Percentiles rank a stretch among this genome's conserved stretches.
phyloP scores from a whole-genome alignment of 768 basidiomycete genomes.

The Rhizopogon sp. region DNA sequence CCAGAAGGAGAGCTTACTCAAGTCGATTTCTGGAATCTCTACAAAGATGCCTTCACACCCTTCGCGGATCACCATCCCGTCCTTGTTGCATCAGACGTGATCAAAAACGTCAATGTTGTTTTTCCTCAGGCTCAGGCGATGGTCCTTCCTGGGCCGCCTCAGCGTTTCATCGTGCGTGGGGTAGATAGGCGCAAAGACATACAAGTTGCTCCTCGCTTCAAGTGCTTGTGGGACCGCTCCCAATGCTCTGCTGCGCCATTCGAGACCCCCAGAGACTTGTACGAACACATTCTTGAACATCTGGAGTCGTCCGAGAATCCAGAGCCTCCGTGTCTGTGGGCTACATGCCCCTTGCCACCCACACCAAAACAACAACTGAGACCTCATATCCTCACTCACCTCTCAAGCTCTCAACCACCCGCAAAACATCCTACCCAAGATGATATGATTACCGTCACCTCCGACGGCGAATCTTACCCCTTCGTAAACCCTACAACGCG shows the following conservation, averaged over 20 bases:
- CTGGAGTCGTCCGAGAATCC: conserved; percentile 38
- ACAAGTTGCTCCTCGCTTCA: conserved; percentile 55
- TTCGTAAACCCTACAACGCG: conserved; percentile 59
- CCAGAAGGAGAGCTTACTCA: conserved; percentile 83
- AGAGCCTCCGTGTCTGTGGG: conserved; percentile 65
- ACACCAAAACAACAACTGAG: conserved; percentile 50
- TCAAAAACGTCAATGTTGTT: conserved; percentile 84
- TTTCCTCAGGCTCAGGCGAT: conserved; percentile 86
- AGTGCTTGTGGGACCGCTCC: conserved; percentile 72
- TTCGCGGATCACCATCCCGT: conserved; percentile 52
- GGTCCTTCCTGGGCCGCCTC: conserved; percentile 68
- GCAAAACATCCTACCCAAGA: conserved; percentile 66
- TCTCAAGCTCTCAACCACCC: conserved; percentile 53
- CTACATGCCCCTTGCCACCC: conserved; percentile 48
- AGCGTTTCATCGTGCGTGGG: conserved; percentile 84
- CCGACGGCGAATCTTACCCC: conserved; percentile 48
- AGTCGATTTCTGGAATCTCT: conserved; percentile 93
- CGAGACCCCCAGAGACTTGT: conserved; percentile 56
- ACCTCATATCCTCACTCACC: conserved; percentile 72
- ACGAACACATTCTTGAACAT: conserved; percentile 64
- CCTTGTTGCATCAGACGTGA: conserved; percentile 86
- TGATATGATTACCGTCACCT: conserved; percentile 65
- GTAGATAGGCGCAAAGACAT: conserved; percentile 66
- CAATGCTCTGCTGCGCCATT: conserved; percentile 47
- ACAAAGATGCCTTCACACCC: conserved; percentile 76